Evolutionary conservation across 257 asterid species (phyloP), one percentile per base, ranked within the genome.

Genomic region (Jasminum sambac): DNA sequence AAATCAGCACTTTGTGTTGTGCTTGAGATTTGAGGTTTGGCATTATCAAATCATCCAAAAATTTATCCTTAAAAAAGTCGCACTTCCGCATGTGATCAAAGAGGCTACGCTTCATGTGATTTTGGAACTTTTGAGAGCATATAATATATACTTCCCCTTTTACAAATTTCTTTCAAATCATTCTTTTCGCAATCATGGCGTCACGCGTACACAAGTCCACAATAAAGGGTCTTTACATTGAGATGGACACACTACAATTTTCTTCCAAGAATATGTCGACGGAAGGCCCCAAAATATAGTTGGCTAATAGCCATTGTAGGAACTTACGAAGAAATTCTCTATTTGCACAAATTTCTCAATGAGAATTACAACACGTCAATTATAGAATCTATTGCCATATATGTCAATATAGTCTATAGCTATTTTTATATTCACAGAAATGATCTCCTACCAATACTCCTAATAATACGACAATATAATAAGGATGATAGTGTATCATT

Each of bases 221-320:
- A 19, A 21, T 52, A 23, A 48, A 52, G 61, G 61, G 21, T 19
- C 61, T 52, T 21, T 17, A 19, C 5, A 11, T 17, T 70, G 24
- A 63, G 55, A 70, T n/a, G n/a, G n/a, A 19, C 21, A 23, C 4
- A 8, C 19, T 50, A 30, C 59, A 23, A 17, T 50, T 50, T 46
- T n/a, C 25, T 23, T 17, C 59, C 58, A 48, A 2, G 58, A 17
- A 48, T 48, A 5, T 2, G 17, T 62, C 42, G 66, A 58, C 50
- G 63, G 64, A 65, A 17, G 76, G 79, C 55, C 77, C 74, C 68
- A 66, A 48, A 25, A 17, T 21, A 46, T 21, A 39, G 46, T 59
- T 6, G 16, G 26, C 5, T 37, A 5, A 16, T 46, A 17, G 17
- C 17, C 57, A 30, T 30, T 30, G 36, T 30, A 30, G 36, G 36